These are phyloP conservation scores for Vararia minispora DNA, from an alignment of 768 basidiomycete genomes.

Conservation along the genomic window DNA sequence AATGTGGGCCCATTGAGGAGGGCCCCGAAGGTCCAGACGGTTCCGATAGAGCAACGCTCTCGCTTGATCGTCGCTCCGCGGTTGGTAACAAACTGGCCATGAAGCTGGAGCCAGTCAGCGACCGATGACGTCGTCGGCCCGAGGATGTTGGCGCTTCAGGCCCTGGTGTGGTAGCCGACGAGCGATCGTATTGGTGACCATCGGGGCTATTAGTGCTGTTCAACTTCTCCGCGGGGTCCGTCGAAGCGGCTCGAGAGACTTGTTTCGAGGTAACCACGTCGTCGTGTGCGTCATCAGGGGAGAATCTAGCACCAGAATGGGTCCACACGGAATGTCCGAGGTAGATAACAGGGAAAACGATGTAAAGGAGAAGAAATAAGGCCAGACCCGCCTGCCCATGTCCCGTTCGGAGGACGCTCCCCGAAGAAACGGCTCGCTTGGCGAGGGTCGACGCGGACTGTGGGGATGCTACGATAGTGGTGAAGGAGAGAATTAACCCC, in stretches of 20 bases:
- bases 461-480: slow-evolving; percentile 32
- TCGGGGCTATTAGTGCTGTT: slow-evolving; percentile 9
- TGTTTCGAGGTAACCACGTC: no score
- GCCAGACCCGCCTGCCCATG: slow-evolving; percentile 59
- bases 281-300: background rate
- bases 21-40: no score
- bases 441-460: slow-evolving; percentile 13
- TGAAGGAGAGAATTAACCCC: slow-evolving; percentile 54
- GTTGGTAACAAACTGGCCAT: slow-evolving; percentile 25
- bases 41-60: slow-evolving; percentile 21
- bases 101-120: slow-evolving; percentile 28
- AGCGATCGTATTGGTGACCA: slow-evolving; percentile 14
- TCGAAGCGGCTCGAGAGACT: slow-evolving; percentile 25
- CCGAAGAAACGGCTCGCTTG: slow-evolving; percentile 23
- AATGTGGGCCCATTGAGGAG: slow-evolving; percentile 22
- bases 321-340: slow-evolving; percentile 18
- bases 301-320: slow-evolving; percentile 6
- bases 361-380: slow-evolving; percentile 54
- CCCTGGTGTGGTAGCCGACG: slow-evolving; percentile 21
- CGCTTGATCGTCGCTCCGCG: slow-evolving; percentile 27
- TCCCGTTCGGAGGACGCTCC: slow-evolving; percentile 35
- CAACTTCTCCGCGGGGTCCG: slow-evolving; percentile 30
- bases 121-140: slow-evolving; percentile 23
- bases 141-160: slow-evolving; percentile 19
- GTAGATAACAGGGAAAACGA: slow-evolving; percentile 31